Evolutionary conservation across 176 grass and related monocot species (phyloP), one percentile per base, ranked within the genome.

Genomic region (Oryza glumipatula): DNA sequence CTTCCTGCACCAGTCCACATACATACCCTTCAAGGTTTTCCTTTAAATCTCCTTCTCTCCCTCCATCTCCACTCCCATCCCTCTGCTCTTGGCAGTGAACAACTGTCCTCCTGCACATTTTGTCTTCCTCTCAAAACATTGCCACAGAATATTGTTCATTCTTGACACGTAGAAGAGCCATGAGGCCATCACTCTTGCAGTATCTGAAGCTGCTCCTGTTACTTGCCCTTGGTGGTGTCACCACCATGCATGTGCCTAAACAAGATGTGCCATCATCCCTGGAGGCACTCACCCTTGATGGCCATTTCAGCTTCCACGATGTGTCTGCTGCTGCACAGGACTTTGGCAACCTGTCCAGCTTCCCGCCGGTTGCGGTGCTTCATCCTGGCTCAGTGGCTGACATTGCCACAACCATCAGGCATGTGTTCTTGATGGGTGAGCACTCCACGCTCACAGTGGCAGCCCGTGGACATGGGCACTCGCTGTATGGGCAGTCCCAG

Each of bases 401-500:
- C 71, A 86, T 98, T 60, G 86, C 84, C 10, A 44, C 28, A n/a
- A 83, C 82, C 3, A 35, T 98, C 28, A 91, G 84, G 69, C 92
- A 94, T 86, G 88, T 93, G 12, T 86, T 86, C 66, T 67, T 76
- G 41, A 23, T 86, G 23, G 92, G 92, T 11, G 72, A 77, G 43
- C 16, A 49, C 23, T 93, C 95, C 11, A 36, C 63, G 22, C 90
- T 94, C 74, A 91, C 92, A 3, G 90, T 98, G n/a, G 92, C 84
- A 2, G 95, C 95, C 33, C 88, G 95, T 24, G 95, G 95, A 54
- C 90, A 89, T 36, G 92, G 88, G 65, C 95, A 98, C 79, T 98
- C 92, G 10, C 86, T 98, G 10, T 84, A 79, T n/a, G 92, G 95
- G 65, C 92, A 98, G 90, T 94, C 88, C 47, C 92, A 98, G 83